phyloP scores from a whole-genome alignment of 352 stramenopile genomes.

The Globisporangium orthogonon region DNA sequence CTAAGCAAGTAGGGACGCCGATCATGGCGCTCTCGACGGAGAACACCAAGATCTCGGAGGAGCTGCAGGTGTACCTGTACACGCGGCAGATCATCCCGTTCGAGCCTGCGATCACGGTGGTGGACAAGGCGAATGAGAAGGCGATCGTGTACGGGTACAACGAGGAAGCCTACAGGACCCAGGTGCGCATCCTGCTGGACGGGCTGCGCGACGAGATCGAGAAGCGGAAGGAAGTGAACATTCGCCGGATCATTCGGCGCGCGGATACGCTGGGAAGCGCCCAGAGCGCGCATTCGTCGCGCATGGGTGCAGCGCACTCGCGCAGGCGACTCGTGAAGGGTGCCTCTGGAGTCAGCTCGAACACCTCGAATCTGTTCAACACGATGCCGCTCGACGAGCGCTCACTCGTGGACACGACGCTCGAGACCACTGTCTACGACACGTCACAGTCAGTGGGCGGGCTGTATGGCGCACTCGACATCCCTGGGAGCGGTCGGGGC shows the following conservation, averaged over 20 bases:
- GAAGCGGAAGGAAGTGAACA: conserved; percentile 64
- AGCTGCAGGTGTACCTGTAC: conserved; percentile 84
- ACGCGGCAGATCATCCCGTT: conserved; percentile 79
- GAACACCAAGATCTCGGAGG: conserved; percentile 60
- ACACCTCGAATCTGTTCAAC: conserved; percentile 22
- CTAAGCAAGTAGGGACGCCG: conserved; percentile 72
- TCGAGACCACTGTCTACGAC: conserved; percentile 22
- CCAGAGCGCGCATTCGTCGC: conserved; percentile 11
- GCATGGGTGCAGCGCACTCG: conserved; percentile 1
- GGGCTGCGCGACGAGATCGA: conserved; percentile 80
- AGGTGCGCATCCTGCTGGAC: conserved; percentile 65
- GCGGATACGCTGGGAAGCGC: conserved; percentile 10
- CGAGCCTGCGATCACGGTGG: conserved; percentile 48
- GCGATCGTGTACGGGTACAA: conserved; percentile 57
- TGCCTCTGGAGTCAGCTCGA: conserved; percentile 16
- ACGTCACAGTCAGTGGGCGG: conserved; percentile 18
- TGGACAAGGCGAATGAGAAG: conserved; percentile 37
- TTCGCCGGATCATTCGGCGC: conserved; percentile 45
- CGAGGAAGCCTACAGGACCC: conserved; percentile 58
- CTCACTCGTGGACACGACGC: conserved; percentile 22
- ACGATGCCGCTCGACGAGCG: conserved; percentile 47
- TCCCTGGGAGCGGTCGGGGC: conserved; percentile 22
- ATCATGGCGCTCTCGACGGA: conserved; percentile 78
- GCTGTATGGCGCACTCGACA: conserved; percentile 9
- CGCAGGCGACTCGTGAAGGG: conserved; percentile 5